phyloP scores from a whole-genome alignment of 331 rosid species.

The Quercus tomentella region DNA sequence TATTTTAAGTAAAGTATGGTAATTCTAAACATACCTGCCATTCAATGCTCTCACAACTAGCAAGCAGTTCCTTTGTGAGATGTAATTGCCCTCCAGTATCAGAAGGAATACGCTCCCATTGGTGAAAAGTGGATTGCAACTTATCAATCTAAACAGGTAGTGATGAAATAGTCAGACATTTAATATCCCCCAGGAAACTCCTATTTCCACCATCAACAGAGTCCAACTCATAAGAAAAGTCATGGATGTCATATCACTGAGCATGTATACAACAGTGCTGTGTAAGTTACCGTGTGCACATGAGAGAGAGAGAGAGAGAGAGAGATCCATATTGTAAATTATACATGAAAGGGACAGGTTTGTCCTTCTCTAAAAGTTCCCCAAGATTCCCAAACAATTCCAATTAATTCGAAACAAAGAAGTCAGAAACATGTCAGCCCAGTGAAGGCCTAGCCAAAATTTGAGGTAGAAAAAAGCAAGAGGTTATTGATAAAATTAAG shows the following conservation, averaged over 20 bases:
- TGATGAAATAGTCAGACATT: constrained; percentile 5
- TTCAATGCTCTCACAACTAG: constrained; percentile 73
- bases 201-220: constrained; percentile 4
- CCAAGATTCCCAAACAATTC: background rate
- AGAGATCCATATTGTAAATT: background rate
- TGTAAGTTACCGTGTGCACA: background rate
- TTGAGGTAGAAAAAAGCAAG: background rate
- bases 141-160: constrained; percentile 61
- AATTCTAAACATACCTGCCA: constrained; percentile 68
- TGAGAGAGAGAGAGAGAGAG: background rate
- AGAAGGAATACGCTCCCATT: constrained; percentile 60
- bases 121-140: constrained; percentile 72
- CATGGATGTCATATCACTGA: background rate
- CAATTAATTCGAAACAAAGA: background rate
- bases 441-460: background rate
- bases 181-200: background rate
- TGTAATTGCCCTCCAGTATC: constrained; percentile 48
- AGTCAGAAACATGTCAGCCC: background rate
- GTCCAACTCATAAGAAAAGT: background rate
- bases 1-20: background rate
- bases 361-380: background rate
- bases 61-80: constrained; percentile 58
- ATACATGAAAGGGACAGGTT: background rate
- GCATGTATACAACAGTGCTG: background rate
- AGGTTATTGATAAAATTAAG: background rate